Evolutionary conservation across 345 rosid species (phyloP), one percentile per base, ranked within the genome.

Genomic region (Isatis tinctoria): DNA sequence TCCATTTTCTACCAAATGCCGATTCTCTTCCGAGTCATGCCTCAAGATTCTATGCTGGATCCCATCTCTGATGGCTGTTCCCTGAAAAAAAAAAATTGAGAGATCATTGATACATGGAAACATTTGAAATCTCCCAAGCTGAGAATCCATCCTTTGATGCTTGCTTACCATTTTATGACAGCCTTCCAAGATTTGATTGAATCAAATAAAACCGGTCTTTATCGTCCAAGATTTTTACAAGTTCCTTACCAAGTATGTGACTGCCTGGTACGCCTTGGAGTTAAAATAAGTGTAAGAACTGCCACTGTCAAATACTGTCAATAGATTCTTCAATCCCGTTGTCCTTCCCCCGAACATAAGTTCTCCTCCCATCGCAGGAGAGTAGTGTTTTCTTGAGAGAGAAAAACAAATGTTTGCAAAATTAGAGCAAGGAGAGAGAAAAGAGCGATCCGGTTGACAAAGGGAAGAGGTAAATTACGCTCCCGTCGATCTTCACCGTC

Each of bases 221-320:
- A 56, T 32, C 5, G 14, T 65, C 20, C 28, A 36, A 54, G 8
- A 40, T 14, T 43, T 52, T 47, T 17, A 30, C 74, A 57, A 77
- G 62, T 41, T 65, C 43, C 88, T 82, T 80, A 95, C 98, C 86
- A 74, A 52, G 24, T 43, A 73, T 17, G 83, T 52, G 14, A 89
- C 61, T 17, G 77, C 80, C 68, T 90, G 83, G 67, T 92, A 90
- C 24, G 91, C 88, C 77, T 74, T 76, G 12, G 85, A 82, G 65
- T 82, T 87, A 54, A 95, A 75, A 81, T 95, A 95, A n/a, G 92
- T 87, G 67, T 92, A 95, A 20, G 99, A 89, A 79, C 98, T 90
- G 54, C 99, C 99, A 33, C 97, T 90, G 80, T 95, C 99, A 27
- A 95, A 85, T 39, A 82, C 66, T 33, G 76, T 54, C 3, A 53